These are phyloP conservation scores for Mycena belliarum DNA, from an alignment of 768 basidiomycete genomes.

Conservation along the genomic window DNA sequence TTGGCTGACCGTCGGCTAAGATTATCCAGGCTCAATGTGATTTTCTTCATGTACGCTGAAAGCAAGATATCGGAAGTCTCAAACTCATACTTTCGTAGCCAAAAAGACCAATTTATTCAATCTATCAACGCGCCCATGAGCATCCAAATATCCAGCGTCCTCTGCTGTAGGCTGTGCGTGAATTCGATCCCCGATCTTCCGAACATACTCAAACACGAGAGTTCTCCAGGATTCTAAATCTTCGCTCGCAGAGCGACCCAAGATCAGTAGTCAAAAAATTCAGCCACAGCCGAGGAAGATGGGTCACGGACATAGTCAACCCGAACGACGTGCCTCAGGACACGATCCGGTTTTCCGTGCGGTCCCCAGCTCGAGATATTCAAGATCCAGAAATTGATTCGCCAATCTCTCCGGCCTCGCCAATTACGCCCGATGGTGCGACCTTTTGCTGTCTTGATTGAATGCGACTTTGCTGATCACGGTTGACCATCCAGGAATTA, in stretches of 20 bases:
- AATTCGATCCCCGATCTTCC: neutral
- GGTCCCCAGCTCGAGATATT: neutral
- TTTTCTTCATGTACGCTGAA: conserved; percentile 17
- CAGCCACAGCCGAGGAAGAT: conserved; percentile 13
- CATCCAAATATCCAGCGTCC: conserved; percentile 21
- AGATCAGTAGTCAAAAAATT: neutral
- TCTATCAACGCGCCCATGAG: conserved; percentile 22
- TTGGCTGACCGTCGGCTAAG: neutral
- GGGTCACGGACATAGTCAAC: conserved; percentile 16
- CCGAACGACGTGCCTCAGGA: neutral
- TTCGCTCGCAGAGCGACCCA: conserved; percentile 6
- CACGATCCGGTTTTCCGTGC: neutral
- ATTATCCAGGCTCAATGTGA: conserved; percentile 14
- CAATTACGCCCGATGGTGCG: neutral
- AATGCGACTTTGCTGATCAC: too few species aligned
- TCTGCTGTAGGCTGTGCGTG: conserved; percentile 3
- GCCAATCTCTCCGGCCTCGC: too few species aligned
- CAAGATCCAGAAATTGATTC: neutral
- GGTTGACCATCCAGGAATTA: neutral
- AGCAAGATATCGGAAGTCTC: too few species aligned
- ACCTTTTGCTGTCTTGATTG: neutral
- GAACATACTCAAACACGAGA: neutral
- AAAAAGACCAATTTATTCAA: conserved; percentile 15
- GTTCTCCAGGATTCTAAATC: conserved; percentile 9
- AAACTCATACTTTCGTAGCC: neutral